Conservation (phyloP, 2,329 filamentous ascomycete species). For the Fusarium nanum region DNA sequence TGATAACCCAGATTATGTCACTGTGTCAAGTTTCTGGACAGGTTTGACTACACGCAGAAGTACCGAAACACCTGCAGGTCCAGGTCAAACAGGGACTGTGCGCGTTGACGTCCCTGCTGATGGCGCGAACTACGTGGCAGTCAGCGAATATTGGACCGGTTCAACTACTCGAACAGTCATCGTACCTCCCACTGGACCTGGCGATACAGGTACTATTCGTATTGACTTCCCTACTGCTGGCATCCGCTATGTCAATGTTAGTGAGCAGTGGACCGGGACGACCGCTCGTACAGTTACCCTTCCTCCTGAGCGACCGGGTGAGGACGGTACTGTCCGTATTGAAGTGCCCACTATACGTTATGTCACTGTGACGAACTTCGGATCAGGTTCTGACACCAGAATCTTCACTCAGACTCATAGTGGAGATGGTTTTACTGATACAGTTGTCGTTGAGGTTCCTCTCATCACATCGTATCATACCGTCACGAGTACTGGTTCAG, state of each 20-base stretch:
- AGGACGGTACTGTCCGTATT: neutral
- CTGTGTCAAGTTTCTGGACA: neutral
- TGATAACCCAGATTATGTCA: neutral
- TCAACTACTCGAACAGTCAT: neutral
- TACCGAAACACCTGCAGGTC: neutral
- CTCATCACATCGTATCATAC: neutral
- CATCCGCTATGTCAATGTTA: neutral
- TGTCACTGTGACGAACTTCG: constrained; percentile 1
- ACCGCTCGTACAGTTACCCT: accelerated
- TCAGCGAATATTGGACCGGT: neutral
- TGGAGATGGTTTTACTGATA: neutral
- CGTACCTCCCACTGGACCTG: neutral
- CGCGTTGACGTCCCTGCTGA: neutral
- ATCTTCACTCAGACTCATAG: neutral
- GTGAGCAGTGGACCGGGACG: neutral
- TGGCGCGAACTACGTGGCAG: neutral
- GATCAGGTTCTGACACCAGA: accelerated
- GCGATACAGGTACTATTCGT: neutral
- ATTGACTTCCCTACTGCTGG: neutral
- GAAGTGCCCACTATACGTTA: neutral
- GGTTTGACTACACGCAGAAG: neutral
- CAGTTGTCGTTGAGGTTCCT: neutral
- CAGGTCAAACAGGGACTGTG: neutral
- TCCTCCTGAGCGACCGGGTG: neutral
- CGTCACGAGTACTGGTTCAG: neutral